These are phyloP conservation scores for Hansenula lynferdii DNA, from an alignment of 1,139 yeast genomes.

Conservation along the genomic window DNA sequence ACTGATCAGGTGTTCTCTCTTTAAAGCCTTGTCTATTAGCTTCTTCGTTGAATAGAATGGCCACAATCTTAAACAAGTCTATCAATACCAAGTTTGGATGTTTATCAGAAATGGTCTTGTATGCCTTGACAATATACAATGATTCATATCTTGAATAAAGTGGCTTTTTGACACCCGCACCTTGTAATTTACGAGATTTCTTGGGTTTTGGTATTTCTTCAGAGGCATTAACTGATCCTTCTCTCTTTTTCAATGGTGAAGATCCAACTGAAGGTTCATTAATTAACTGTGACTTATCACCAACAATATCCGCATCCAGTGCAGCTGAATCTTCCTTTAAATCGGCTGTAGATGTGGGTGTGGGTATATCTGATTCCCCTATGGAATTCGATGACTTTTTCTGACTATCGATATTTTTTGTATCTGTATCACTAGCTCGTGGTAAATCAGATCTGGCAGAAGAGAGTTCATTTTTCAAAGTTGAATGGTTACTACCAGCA, in stretches of 20 bases:
- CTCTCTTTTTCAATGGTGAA: constrained; percentile 1
- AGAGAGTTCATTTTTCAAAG: no score
- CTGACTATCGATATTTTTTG: no score
- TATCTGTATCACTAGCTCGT: no score
- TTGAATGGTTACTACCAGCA: not conserved
- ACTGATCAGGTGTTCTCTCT: constrained; percentile 20
- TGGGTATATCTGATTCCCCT: constrained; percentile 1
- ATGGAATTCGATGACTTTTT: not conserved
- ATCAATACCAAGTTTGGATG: constrained; percentile 16
- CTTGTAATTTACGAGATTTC: constrained; percentile 20
- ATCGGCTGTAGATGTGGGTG: not conserved
- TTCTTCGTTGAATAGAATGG: constrained; percentile 17
- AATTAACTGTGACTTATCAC: no score
- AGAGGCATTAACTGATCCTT: not conserved
- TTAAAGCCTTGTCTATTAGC: constrained; percentile 18
- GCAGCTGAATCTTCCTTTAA: not conserved
- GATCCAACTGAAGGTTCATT: no score
- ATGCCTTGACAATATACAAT: constrained; percentile 19
- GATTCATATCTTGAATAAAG: constrained; percentile 21
- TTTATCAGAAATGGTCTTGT: constrained; percentile 13
- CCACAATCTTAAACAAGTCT: constrained; percentile 19
- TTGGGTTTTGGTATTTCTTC: constrained; percentile 6
- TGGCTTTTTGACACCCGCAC: constrained; percentile 23
- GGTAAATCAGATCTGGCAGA: no score
- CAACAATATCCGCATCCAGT: not conserved